Base-by-base conservation (phyloP, 179 eudicot species). In the Gypsophila paniculata region DNA sequence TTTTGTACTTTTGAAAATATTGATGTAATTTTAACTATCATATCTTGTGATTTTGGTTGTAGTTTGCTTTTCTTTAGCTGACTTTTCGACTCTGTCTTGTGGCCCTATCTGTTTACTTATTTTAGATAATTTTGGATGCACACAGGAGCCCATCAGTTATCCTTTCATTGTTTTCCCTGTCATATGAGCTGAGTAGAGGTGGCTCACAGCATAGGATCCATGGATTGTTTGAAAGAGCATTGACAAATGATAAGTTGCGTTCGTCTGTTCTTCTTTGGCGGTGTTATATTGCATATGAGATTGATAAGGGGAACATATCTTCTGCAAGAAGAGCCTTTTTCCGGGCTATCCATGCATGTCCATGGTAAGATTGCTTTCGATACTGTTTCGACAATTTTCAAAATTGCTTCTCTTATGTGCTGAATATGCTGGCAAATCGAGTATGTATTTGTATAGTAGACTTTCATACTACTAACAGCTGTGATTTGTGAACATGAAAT, bases 261-360 rank as follows among this genome's bases (percentile, higher is more conserved):
- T 80, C 82, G 69, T 85, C 89, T 36, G 91, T 82, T 42, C 29
- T 91, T 58, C 77, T 94, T 26, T 94, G 99, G 99, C 94, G 97
- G 25, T 92, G 82, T 75, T 94, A 90, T 75, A 84, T 94, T 61
- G 90, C 89, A 42, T 94, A 81, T 82, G 96, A 89, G 82, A 77
- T 82, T 23, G 78, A 88, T 66, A 73, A 79, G 38, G 77, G 84
- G 61, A 79, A 94, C 69, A 65, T 84, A 25, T 69, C 87, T 75
- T 88, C 94, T 58, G 91, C 99, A 53, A 92, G 87, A 81, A 78
- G 96, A 82, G 80, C 88, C 61, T 90, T 88, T 83, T 94, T 91
- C 70, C 91, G 99, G 11, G 99, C 99, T 76, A 87, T 94, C 64
- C 97, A 94, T 81, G 86, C 99, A 61, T 94, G 99, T 78, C 97